Conservation (phyloP, 2,329 filamentous ascomycete species). For the Penicillium nordicum region DNA sequence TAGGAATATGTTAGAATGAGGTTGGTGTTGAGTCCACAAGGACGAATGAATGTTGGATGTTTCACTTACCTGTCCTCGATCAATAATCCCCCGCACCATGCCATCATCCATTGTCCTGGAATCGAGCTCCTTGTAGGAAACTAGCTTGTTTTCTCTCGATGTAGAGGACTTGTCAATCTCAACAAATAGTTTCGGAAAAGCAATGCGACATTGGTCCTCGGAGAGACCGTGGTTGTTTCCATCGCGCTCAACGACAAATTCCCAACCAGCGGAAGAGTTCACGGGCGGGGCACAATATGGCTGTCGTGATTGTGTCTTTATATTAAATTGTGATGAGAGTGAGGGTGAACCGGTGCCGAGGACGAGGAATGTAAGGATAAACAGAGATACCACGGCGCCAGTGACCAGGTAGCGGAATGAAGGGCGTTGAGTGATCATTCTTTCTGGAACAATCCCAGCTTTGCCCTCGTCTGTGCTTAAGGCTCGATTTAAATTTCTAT, state of each 20-base stretch:
- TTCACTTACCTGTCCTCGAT: conserved; percentile 35
- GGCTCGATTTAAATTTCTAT: background rate
- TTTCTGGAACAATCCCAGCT: conserved; percentile 2
- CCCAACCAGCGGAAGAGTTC: conserved; percentile 22
- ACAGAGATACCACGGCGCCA: conserved; percentile 26
- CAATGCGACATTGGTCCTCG: conserved; percentile 35
- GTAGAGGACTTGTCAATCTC: conserved; percentile 36
- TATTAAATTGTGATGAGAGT: conserved; percentile 20
- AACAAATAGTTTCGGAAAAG: conserved; percentile 41
- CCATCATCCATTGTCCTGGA: conserved; percentile 32
- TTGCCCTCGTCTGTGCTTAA: background rate
- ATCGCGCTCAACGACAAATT: conserved; percentile 34
- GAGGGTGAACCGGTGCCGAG: conserved; percentile 17
- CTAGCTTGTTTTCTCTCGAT: conserved; percentile 19
- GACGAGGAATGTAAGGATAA: conserved; percentile 29
- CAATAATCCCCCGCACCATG: conserved; percentile 38
- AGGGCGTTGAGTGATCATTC: conserved; percentile 22
- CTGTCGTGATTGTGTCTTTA: conserved; percentile 15
- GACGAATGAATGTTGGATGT: background rate
- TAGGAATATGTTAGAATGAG: background rate
- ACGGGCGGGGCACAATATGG: conserved; percentile 1
- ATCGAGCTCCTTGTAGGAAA: conserved; percentile 37
- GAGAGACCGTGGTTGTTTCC: conserved; percentile 38
- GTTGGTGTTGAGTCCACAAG: too few relatives aligned
- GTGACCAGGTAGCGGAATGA: conserved; percentile 30